These are phyloP conservation scores for Fusarium succisae DNA, from an alignment of 2,329 filamentous ascomycete species.

Conservation along the genomic window DNA sequence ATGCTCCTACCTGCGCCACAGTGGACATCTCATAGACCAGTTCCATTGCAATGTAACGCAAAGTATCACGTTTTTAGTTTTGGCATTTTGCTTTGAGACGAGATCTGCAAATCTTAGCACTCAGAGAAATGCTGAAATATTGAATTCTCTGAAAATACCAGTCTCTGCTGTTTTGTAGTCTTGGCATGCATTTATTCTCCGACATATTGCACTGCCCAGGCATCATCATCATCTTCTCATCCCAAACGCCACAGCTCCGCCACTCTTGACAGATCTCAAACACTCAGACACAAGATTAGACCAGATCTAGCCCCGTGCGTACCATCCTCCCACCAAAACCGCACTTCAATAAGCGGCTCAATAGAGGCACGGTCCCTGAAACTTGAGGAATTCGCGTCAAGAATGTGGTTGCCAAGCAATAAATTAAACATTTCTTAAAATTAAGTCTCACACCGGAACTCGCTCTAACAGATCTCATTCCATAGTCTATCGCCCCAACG, in stretches of 20 bases:
- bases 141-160: background rate
- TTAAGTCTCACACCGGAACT: constrained; percentile 3
- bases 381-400: background rate
- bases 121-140: background rate
- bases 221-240: background rate
- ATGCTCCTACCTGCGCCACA: constrained; percentile 24
- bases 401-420: background rate
- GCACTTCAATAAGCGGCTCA: constrained; percentile 29
- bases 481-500: constrained; percentile 16
- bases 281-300: background rate
- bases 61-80: constrained; percentile 6
- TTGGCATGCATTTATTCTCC: background rate
- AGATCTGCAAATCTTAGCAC: background rate
- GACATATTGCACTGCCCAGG: background rate
- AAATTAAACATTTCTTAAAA: background rate
- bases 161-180: background rate
- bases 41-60: constrained; percentile 7
- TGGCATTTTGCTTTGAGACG: background rate
- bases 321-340: background rate
- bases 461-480: constrained; percentile 11
- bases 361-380: constrained; percentile 22
- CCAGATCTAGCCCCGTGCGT: constrained; percentile 10
- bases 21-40: background rate
- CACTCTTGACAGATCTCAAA: constrained; percentile 17
- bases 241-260: constrained; percentile 14